phyloP scores from a whole-genome alignment of 805 yeast genomes.

The Wickerhamiella lipophila region DNA sequence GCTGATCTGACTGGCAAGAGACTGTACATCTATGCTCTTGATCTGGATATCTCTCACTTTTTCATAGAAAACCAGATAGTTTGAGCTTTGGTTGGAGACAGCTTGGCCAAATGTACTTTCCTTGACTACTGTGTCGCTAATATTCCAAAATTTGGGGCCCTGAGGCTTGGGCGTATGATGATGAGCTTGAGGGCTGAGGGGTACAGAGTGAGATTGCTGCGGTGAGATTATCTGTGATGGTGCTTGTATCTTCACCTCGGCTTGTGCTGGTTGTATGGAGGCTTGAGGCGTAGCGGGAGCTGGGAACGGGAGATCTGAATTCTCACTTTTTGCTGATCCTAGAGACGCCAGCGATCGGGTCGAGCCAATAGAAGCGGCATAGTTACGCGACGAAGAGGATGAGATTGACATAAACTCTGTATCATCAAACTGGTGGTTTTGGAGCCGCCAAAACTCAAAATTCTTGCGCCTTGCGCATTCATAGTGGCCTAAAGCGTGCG shows the following conservation, averaged over 20 bases:
- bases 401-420: not conserved
- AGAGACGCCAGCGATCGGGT: not conserved
- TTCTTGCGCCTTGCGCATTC: constrained; percentile 69
- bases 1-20: no score
- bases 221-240: no score
- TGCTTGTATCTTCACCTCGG: not conserved
- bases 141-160: constrained; percentile 44
- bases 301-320: constrained; percentile 7
- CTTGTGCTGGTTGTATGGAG: not conserved
- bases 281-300: constrained; percentile 5
- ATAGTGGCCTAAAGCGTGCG: constrained; percentile 81
- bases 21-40: no score
- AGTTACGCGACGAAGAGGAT: not conserved
- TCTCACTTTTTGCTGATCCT: not conserved
- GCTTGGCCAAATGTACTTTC: constrained; percentile 51
- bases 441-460: constrained; percentile 20
- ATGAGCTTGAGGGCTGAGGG: not conserved
- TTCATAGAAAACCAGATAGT: constrained; percentile 64
- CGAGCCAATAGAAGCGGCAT: not conserved
- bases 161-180: not conserved
- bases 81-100: constrained; percentile 58
- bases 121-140: constrained; percentile 60
- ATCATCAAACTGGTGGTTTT: not conserved
- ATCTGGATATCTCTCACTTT: not conserved
- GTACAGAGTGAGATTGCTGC: not conserved